phyloP scores from a whole-genome alignment of 495 filamentous ascomycete species.

The Clohesyomyces aquaticus region DNA sequence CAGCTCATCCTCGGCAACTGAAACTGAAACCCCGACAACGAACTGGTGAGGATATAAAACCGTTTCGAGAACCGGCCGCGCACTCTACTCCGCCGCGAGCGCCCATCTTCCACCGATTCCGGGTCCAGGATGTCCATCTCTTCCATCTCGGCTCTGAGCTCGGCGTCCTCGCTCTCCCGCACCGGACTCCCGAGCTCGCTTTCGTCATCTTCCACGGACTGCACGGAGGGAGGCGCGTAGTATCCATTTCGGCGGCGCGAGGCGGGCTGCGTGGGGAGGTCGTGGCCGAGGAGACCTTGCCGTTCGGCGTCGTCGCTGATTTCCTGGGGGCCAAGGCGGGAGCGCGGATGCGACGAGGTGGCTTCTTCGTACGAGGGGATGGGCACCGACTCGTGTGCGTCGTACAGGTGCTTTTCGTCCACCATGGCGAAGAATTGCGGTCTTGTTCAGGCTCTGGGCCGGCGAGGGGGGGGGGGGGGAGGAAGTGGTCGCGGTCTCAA shows the following conservation, averaged over 20 bases:
- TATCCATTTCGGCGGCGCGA: constrained; percentile 57
- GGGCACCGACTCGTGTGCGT: constrained; percentile 68
- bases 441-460: neutral
- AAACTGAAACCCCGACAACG: constrained; percentile 41
- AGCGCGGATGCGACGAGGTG: constrained; percentile 62
- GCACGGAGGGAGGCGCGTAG: constrained; percentile 78
- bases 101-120: constrained; percentile 50
- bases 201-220: constrained; percentile 66
- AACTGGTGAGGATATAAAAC: constrained; percentile 56
- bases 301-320: constrained; percentile 64
- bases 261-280: constrained; percentile 7
- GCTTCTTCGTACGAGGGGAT: constrained; percentile 98
- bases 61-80: constrained; percentile 58
- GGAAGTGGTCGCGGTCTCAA: neutral
- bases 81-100: constrained; percentile 39
- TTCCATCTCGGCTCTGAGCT: constrained; percentile 76
- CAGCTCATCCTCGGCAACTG: constrained; percentile 35
- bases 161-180: constrained; percentile 52
- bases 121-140: constrained; percentile 89
- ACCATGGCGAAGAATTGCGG: too few relatives aligned
- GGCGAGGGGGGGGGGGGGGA: neutral
- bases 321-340: constrained; percentile 60
- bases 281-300: constrained; percentile 58
- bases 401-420: constrained; percentile 43
- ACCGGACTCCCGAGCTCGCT: constrained; percentile 41